phyloP scores from a whole-genome alignment of 2,329 filamentous ascomycete genomes.

The Aspergillus sp. region DNA sequence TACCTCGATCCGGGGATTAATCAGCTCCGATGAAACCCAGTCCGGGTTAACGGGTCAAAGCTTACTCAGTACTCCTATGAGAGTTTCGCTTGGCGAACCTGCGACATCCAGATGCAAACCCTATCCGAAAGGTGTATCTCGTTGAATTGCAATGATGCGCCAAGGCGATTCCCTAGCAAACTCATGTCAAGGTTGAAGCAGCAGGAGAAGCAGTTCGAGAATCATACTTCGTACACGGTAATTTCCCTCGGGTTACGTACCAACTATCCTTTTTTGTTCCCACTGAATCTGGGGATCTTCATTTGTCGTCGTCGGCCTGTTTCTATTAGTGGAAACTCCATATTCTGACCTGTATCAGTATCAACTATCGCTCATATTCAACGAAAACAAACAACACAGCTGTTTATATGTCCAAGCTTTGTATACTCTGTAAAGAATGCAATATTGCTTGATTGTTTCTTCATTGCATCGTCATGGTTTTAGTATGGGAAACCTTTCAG shows the following conservation, averaged over 20 bases:
- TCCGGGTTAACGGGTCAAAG: no score
- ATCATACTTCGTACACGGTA: background rate
- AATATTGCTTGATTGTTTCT: background rate
- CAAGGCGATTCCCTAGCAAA: background rate
- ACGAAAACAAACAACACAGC: no score
- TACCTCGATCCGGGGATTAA: no score
- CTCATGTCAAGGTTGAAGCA: background rate
- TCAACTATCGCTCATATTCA: background rate
- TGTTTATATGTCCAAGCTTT: no score
- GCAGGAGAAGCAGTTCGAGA: background rate
- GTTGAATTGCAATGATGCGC: no score
- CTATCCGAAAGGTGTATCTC: no score
- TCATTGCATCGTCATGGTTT: background rate
- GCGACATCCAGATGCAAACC: no score
- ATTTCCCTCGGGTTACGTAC: background rate
- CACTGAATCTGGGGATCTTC: background rate
- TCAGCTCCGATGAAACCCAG: no score
- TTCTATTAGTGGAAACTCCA: constrained; percentile 1
- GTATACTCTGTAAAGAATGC: background rate
- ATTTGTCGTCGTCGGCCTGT: background rate
- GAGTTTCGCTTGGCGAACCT: no score
- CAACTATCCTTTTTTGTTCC: background rate
- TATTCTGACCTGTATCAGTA: background rate
- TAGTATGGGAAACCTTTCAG: background rate
- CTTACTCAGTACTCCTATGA: no score